Evolutionary conservation across 805 yeast species (phyloP), one percentile per base, ranked within the genome.

Genomic region (Starmera quercuum): DNA sequence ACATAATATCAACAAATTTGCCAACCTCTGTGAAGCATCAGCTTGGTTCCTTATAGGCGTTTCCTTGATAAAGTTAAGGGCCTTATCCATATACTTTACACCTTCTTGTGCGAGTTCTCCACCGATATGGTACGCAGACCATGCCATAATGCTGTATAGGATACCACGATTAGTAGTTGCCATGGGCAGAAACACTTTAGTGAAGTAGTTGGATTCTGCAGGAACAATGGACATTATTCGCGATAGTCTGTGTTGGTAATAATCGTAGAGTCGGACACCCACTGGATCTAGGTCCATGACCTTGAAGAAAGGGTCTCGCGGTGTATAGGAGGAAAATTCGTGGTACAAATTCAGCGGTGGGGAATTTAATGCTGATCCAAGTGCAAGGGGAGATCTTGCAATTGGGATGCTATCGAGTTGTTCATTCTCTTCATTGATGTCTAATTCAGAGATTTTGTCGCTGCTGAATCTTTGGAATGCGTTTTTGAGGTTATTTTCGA

Each of bases 1-100:
- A 43, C 83, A 73, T 32, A 83, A 62, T 33, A 84, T 73, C 40
- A 83, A 56, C 34, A 80, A 61, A 13, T 79, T 72, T 1, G 94
- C 88, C 29, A 83, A 51, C 38, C 78, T 68, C 41, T 45, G 59
- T 33, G 54, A 38, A 37, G 46, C 42, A 9, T 49, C 50, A 14
- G 39, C 30, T 22, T 52, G 53, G 3, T 41, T 36, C 24, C 31
- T 35, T n/a, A 41, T 36, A 4, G 65, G 64, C 3, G 56, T 53
- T 3, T 47, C 47, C 22, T 54, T 51, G 29, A 73, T 53, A 39
- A 65, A 68, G 26, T 59, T 56, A 12, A 74, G 47, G 1, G 82
- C 76, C 39, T 57, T 51, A 14, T 64, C 58, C 32, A 73, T 64
- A 45, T 68, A 75, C 38, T 62, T 62, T 4, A 53, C 45, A 5